These are phyloP conservation scores for Jacaranda copaia DNA, from an alignment of 257 asterid genomes.

Conservation along the genomic window DNA sequence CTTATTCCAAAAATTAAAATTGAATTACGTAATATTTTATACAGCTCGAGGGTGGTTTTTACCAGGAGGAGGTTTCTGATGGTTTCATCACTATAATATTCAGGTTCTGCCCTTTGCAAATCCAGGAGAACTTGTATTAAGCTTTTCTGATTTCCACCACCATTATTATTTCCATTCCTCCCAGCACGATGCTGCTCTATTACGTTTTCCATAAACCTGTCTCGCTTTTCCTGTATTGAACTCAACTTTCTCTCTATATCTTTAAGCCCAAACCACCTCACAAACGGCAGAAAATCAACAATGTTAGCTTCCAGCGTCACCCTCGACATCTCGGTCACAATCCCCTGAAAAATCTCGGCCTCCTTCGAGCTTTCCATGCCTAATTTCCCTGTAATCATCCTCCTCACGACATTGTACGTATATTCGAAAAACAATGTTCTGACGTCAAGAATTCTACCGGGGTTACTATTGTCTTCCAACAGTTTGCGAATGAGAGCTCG, in stretches of 20 bases:
- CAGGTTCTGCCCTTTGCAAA: conserved; percentile 39
- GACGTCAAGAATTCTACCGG: conserved; percentile 18
- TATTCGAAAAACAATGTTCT: conserved; percentile 31
- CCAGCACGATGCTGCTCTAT: conserved; percentile 23
- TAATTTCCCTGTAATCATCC: conserved; percentile 42
- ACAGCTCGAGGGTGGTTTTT: background rate
- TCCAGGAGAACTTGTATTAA: conserved; percentile 36
- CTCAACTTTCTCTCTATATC: conserved; percentile 38
- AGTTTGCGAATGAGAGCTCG: conserved; percentile 20
- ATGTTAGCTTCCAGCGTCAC: conserved; percentile 44
- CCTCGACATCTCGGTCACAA: conserved; percentile 45
- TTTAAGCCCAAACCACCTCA: conserved; percentile 44
- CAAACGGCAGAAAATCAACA: conserved; percentile 46
- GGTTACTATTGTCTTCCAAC: background rate
- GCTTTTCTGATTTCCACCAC: background rate
- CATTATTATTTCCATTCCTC: background rate
- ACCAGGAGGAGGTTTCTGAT: conserved; percentile 49
- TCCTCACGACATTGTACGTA: conserved; percentile 29
- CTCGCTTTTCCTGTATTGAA: conserved; percentile 43
- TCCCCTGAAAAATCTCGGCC: conserved; percentile 38
- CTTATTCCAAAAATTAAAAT: no score
- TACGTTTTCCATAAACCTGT: conserved; percentile 40
- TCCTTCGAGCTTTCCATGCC: conserved; percentile 4
- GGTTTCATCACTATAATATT: conserved; percentile 42
- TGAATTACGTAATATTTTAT: no score